These are phyloP conservation scores for Zelopaecilomyces penicillatus DNA, from an alignment of 2,329 filamentous ascomycete genomes.

Conservation along the genomic window DNA sequence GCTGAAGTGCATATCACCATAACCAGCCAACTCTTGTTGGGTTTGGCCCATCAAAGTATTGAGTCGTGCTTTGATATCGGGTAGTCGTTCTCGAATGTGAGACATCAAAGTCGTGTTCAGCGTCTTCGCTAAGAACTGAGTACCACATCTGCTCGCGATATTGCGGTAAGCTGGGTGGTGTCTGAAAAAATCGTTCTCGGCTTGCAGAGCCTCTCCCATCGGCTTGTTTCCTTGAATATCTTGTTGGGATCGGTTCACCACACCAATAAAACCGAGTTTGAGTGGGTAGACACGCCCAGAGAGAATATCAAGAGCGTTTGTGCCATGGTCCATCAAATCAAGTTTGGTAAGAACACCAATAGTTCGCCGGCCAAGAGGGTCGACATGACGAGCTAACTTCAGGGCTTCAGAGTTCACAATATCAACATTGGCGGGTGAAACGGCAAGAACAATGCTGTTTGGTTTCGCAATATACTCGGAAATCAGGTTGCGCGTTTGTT, in stretches of 20 bases:
- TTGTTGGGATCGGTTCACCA: conserved; percentile 96
- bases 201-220: conserved; percentile 82
- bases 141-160: conserved; percentile 88
- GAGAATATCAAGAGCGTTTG: conserved; percentile 95
- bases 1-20: conserved; percentile 95
- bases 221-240: conserved; percentile 95
- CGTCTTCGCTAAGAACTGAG: conserved; percentile 87
- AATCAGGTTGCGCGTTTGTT: conserved; percentile 93
- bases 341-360: conserved; percentile 97
- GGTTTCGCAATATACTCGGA: conserved; percentile 98
- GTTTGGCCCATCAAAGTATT: conserved; percentile 99
- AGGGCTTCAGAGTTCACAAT: conserved; percentile 96
- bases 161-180: conserved; percentile 96
- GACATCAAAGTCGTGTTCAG: conserved; percentile 92
- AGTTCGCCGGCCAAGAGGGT: conserved; percentile 85
- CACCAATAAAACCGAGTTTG: conserved; percentile 95
- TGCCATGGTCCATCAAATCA: conserved; percentile 97
- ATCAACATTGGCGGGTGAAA: conserved; percentile 95
- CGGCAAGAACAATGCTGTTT: conserved; percentile 94
- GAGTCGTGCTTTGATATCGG: conserved; percentile 94
- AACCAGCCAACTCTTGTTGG: conserved; percentile 94
- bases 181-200: conserved; percentile 90
- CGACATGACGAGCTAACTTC: conserved; percentile 94
- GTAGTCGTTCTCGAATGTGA: conserved; percentile 89
- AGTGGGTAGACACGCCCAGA: conserved; percentile 92